Evolutionary conservation across 805 yeast species (phyloP).

Genomic region (Kuraishia floccosa): DNA sequence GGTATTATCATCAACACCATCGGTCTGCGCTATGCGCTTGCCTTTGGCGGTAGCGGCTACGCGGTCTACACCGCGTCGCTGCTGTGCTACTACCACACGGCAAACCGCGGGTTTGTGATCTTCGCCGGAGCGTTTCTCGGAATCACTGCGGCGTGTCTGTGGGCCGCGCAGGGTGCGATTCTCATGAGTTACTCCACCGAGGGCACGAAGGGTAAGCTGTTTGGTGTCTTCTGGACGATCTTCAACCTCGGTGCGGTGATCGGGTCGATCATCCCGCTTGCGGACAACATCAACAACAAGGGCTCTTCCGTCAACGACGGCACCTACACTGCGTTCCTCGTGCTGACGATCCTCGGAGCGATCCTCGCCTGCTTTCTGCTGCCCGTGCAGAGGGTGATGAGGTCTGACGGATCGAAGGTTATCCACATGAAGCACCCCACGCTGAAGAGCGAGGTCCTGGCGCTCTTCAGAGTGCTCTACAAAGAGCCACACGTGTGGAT

Average conservation of each 20-base stretch:
- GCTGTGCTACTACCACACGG: slow-evolving; percentile 29
- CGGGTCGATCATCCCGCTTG: slow-evolving; percentile 48
- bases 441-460: slow-evolving; percentile 21
- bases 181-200: slow-evolving; percentile 47
- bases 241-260: slow-evolving; percentile 54
- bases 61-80: slow-evolving; percentile 38
- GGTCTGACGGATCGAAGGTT: slow-evolving; percentile 17
- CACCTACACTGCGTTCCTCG: slow-evolving; percentile 42
- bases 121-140: slow-evolving; percentile 47
- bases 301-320: slow-evolving; percentile 21
- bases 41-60: slow-evolving; percentile 46
- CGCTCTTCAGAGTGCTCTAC: slow-evolving; percentile 23
- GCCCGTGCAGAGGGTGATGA: slow-evolving; percentile 33
- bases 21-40: slow-evolving; percentile 32
- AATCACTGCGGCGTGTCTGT: slow-evolving; percentile 36
- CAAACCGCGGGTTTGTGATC: slow-evolving; percentile 36
- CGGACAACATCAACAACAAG: slow-evolving; percentile 30
- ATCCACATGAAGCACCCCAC: slow-evolving; percentile 30
- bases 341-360: slow-evolving; percentile 36
- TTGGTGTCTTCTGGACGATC: slow-evolving; percentile 48
- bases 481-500: slow-evolving; percentile 22
- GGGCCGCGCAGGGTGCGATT: slow-evolving; percentile 49
- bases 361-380: slow-evolving; percentile 32
- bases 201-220: slow-evolving; percentile 36
- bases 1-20: slow-evolving; percentile 41